Base-by-base conservation (phyloP, 768 basidiomycete genomes). In the Exidia glandulosa region DNA sequence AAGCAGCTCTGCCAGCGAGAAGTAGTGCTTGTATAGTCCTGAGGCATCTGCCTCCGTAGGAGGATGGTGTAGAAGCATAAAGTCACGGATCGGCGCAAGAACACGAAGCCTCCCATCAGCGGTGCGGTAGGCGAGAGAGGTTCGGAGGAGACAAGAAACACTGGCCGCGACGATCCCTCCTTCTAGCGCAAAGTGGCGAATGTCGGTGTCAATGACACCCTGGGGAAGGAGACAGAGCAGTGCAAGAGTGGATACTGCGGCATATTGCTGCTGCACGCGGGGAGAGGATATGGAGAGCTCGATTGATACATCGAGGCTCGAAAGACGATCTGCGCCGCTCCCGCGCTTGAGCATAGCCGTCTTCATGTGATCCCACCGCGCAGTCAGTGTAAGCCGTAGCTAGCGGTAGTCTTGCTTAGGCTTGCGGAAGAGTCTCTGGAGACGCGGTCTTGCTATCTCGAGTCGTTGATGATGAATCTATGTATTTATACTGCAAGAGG, bases 181-280 rank as follows among this genome's bases (percentile, higher is more conserved):
- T 10, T 14, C 7, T 23, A 14, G 3, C 62, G 62, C 63, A n/a
- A 64, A 62, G 2, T 32, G 56, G 1, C 29, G 56, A 1, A 67
- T 57, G 47, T 66, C 56, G 19, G 48, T 59, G 56, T 71, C 62
- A 2, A 54, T 54, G 27, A 65, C 50, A 7, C 50, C 50, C 14
- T 29, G 14, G 7, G 50, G 50, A 32, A 54, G 23, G 4, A 54
- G 50, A 12, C 23, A 54, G 12, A 54, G 25, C 25, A 54, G 25
- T n/a, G 23, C 25, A 9, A 54, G 50, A 10, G 30, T 9, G 6
- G 7, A 7, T 7, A 9, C 19, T 7, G 50, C 50, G 14, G 14
- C 25, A 13, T n/a, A 27, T 13, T 13, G 14, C 7, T 25, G 25
- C 50, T 14, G 5, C 9, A 54, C 30, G 30, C 50, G 50, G 6